Base-by-base conservation (phyloP, 208 protist genomes). In the Phytomonas francai region DNA sequence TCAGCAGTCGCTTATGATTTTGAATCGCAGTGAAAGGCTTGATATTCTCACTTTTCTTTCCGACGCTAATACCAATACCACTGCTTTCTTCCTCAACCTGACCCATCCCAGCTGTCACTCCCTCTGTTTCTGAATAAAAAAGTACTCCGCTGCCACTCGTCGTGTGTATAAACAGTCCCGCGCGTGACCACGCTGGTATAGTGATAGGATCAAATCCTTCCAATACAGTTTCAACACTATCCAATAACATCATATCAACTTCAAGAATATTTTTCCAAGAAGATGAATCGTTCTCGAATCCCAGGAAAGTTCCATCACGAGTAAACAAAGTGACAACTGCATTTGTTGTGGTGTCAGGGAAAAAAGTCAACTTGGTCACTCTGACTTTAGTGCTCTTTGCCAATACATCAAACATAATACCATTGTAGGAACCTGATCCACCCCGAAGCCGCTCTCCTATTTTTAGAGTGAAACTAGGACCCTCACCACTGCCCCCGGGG, bases 381-480 rank as follows among this genome's bases (percentile, higher is more conserved):
- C 81, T 71, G 22, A 94, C 61, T 12, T 77, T 83, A 22, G 77
- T 77, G 58, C 74, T 75, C 69, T 93, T 88, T 4, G 91, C 83
- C 16, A 97, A 76, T 1, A 97, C 73, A 71, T 97, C 85, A 62
- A 97, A 97, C 88, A 97, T 94, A 68, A 97, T 93, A 12, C 91
- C 88, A 59, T 93, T 89, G 77, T 89, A 93, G 29, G 88, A 94
- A 3, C 85, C 85, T 0, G 87, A 81, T 4, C 82, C 77, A 39
- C 78, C 84, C 3, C 82, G 78, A 36, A 87, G 73, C 63, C 76
- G 70, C 22, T 69, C 62, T 19, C 84, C 83, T 0, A 85, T 92
- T 62, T 71, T 76, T 68, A 94, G 75, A 54, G 78, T 85, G 39
- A 86, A 65, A 25, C 68, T 78, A 5, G 80, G 82, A 5, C 76